A percentile compares a stretch with the other conserved stretches of the same genome.
These are phyloP conservation scores for Cnidoscolus chayamansa DNA, from an alignment of 441 rosid species.

Conservation along the genomic window DNA sequence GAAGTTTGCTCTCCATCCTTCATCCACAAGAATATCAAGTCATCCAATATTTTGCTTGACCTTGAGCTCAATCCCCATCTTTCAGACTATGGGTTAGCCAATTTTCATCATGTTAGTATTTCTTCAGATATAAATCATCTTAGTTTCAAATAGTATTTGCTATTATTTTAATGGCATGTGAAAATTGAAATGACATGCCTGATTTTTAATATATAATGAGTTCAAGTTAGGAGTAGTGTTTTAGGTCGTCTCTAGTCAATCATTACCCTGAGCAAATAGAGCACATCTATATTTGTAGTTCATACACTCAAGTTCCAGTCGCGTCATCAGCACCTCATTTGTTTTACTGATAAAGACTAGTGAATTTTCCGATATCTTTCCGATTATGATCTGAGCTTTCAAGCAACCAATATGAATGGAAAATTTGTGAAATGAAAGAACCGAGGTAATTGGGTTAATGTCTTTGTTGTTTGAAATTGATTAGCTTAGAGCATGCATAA, in stretches of 20 bases:
- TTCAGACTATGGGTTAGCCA: conserved; percentile 75
- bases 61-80: conserved; percentile 73
- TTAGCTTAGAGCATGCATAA: not conserved
- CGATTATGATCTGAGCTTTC: no score
- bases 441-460: no score
- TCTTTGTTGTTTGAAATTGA: no score
- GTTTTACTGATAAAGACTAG: no score
- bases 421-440: no score
- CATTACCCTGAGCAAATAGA: no score
- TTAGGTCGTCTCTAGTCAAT: no score
- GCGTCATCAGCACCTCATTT: no score
- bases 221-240: not conserved
- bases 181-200: not conserved
- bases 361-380: no score
- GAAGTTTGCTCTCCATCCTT: conserved; percentile 79
- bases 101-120: conserved; percentile 58
- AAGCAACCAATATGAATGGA: no score
- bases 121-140: not conserved
- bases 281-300: no score
- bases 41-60: conserved; percentile 87
- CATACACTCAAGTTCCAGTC: no score
- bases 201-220: not conserved
- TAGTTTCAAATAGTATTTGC: not conserved
- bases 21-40: conserved; percentile 90
- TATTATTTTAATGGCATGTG: not conserved